These are phyloP conservation scores for Colletotrichum lupini DNA, from an alignment of 2,329 filamentous ascomycete genomes.

Conservation along the genomic window DNA sequence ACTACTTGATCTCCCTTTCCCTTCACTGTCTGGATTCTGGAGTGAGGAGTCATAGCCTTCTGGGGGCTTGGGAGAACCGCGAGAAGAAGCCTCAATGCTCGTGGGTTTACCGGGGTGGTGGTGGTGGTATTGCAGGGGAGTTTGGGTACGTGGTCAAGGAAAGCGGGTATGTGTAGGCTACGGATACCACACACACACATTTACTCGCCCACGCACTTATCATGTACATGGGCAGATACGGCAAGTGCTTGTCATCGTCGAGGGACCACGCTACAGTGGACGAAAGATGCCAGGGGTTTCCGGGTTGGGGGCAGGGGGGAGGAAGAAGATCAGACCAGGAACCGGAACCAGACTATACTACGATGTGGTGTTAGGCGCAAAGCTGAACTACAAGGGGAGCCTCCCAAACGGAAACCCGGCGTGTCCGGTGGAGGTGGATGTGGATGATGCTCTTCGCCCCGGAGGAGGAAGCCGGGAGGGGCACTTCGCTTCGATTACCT, in stretches of 20 bases:
- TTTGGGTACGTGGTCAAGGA: background rate
- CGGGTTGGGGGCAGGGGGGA: background rate
- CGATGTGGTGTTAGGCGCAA: background rate
- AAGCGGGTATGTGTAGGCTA: background rate
- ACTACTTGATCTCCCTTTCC: too few relatives aligned
- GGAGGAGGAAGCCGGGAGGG: background rate
- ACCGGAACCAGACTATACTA: constrained; percentile 8
- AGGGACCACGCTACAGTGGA: background rate
- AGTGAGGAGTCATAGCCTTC: too few relatives aligned
- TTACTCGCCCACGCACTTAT: background rate
- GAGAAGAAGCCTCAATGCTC: background rate
- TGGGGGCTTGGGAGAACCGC: background rate
- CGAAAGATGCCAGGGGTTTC: background rate
- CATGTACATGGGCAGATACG: background rate
- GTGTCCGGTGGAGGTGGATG: constrained; percentile 19
- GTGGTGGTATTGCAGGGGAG: too few relatives aligned
- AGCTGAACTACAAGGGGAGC: background rate
- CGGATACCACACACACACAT: background rate
- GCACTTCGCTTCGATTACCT: constrained; percentile 13
- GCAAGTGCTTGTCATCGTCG: background rate
- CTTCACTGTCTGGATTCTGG: background rate
- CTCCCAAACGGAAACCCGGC: constrained; percentile 11
- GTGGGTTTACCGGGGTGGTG: background rate
- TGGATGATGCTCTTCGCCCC: background rate
- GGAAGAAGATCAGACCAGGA: constrained; percentile 27